Evolutionary conservation across 2,329 filamentous ascomycete genomes (phyloP).

Genomic region (Oidium heveae): DNA sequence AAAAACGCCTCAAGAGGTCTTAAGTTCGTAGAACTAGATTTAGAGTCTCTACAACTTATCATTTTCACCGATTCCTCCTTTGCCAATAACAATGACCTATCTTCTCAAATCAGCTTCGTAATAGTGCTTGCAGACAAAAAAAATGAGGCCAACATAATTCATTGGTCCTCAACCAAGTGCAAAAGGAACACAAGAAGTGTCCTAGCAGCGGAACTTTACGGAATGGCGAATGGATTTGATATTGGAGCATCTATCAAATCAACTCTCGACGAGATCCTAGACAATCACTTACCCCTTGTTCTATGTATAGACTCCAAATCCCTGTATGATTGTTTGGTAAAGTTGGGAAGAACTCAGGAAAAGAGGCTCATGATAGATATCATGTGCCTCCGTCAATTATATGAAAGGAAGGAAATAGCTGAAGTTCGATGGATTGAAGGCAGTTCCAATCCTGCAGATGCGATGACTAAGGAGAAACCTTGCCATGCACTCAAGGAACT

Average conservation of each 20-base stretch:
- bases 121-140: background rate
- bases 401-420: background rate
- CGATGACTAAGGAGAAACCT: background rate
- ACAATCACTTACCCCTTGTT: background rate
- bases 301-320: background rate
- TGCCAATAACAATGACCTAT: constrained; percentile 1
- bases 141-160: background rate
- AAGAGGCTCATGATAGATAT: constrained; percentile 2
- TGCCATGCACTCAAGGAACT: no score
- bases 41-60: background rate
- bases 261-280: background rate
- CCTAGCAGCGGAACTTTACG: background rate
- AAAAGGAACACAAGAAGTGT: constrained; percentile 1
- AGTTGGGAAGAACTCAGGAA: constrained; percentile 2
- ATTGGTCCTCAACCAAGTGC: background rate
- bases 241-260: background rate
- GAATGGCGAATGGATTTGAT: background rate
- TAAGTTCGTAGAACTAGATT: background rate
- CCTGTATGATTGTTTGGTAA: background rate
- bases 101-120: constrained; percentile 1
- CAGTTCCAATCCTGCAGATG: background rate
- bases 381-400: background rate
- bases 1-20: background rate
- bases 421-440: constrained; percentile 1
- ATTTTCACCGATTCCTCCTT: background rate